Percentiles rank a stretch among this genome's conserved stretches.
Conservation (phyloP, 2,329 filamentous ascomycete species). For the Trichophyton mentagrophytes region DNA sequence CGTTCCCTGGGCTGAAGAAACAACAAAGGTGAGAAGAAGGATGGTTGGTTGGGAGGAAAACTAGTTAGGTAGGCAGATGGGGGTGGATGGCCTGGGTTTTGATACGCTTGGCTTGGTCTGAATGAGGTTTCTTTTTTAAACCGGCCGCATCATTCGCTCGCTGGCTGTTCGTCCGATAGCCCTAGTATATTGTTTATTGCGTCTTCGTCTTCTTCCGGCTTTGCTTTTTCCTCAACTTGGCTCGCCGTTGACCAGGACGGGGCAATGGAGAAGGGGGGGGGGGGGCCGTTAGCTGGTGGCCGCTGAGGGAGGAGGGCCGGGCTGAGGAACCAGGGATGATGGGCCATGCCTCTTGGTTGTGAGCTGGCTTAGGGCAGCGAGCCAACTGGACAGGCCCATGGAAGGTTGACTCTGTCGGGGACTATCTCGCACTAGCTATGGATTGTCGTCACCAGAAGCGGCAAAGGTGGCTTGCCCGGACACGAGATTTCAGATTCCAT, state of each 20-base stretch:
- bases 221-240: background rate
- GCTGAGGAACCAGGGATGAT: background rate
- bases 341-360: background rate
- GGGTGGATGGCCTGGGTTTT: background rate
- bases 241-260: background rate
- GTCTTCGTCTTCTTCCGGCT: background rate
- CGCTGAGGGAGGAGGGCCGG: background rate
- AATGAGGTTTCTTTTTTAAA: background rate
- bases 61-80: background rate
- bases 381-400: background rate
- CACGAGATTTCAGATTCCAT: background rate
- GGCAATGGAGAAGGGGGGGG: background rate
- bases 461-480: constrained; percentile 2
- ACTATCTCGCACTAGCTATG: constrained; percentile 1
- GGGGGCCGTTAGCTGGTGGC: background rate
- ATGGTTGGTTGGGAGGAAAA: no score
- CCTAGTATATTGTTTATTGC: background rate
- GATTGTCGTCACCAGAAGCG: constrained; percentile 1
- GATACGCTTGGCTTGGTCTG: background rate
- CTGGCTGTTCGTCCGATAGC: background rate
- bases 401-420: constrained; percentile 3
- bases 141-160: background rate
- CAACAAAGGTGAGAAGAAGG: no score
- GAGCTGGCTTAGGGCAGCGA: background rate
- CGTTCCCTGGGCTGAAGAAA: no score